Evolutionary conservation across 176 grass and related monocot genomes (phyloP), one percentile per base, ranked within the genome.

Genomic region (Juncus inflexus): DNA sequence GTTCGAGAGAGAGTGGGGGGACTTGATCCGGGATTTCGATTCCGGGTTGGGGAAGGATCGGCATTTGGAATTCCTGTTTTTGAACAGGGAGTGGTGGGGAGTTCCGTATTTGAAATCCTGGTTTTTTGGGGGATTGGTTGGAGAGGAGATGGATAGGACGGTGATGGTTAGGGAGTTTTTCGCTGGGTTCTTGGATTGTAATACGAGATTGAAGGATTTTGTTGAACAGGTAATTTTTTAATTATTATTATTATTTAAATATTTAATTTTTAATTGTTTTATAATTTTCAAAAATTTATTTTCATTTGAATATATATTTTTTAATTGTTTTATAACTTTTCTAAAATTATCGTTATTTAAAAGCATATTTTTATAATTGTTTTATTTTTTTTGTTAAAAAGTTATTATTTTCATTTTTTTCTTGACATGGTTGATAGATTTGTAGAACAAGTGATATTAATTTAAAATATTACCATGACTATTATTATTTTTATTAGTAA

Each of bases 171-270:
- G 74, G 60, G 67, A 15, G 12, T 84, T 84, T 68, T 84, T 76
- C 54, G 75, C 12, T 58, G 71, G 70, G n/a, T 79, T 84, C 66
- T 63, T 79, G 45, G 76, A 66, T 62, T 53, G 70, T 42, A 76
- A 79, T 54, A 66, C 72, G 3, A 72, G 76, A 52, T 65, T 84
- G 49, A 84, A 79, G 66, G 82, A 84, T 79, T 76, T 79, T 49
- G 70, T 76, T 40, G 76, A 84, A 50, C 82, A 84, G 76, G 82
- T 84, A 76, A 19, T 54, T 19, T 55, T 13, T 35, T n/a, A n/a
- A n/a, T n/a, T n/a, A n/a, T n/a, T n/a, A n/a, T n/a, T n/a, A n/a
- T n/a, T n/a, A n/a, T n/a, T n/a, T n/a, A n/a, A n/a, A n/a, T n/a
- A n/a, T n/a, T n/a, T n/a, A n/a, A n/a, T n/a, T n/a, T n/a, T n/a